phyloP scores from a whole-genome alignment of 2,329 filamentous ascomycete species.

The Colletotrichum kahawae region DNA sequence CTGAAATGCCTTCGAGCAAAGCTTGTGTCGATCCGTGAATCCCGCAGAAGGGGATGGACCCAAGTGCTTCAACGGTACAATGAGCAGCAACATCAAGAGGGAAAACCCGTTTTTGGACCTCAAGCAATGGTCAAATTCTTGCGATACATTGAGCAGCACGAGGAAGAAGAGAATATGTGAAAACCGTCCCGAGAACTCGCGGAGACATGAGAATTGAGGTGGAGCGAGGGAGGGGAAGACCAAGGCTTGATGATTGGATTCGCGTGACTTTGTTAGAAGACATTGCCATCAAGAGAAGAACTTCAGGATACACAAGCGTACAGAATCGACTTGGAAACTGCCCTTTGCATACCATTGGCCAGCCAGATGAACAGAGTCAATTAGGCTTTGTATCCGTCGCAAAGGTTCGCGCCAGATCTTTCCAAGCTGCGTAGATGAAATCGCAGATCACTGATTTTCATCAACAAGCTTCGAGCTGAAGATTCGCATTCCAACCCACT shows the following conservation, averaged over 20 bases:
- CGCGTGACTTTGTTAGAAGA: neutral
- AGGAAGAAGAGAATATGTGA: neutral
- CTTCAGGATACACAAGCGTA: too few relatives aligned
- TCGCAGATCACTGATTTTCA: neutral
- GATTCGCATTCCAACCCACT: neutral
- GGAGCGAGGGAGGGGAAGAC: neutral
- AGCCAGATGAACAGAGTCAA: neutral
- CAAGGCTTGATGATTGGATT: neutral
- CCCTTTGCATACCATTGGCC: neutral
- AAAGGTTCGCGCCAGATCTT: neutral
- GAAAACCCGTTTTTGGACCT: neutral
- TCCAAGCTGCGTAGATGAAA: neutral
- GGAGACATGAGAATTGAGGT: neutral
- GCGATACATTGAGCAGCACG: neutral
- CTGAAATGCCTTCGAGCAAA: neutral
- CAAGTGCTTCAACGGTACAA: neutral
- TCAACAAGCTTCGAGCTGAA: neutral
- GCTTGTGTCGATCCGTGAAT: neutral
- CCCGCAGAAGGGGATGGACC: neutral
- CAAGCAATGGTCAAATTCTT: neutral
- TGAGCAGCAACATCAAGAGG: neutral
- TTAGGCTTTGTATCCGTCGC: neutral
- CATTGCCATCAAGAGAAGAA: neutral
- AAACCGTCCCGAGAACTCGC: neutral
- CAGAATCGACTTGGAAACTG: neutral